These are phyloP conservation scores for Aschersonia sp. DNA, from an alignment of 2,329 filamentous ascomycete genomes.

Conservation along the genomic window DNA sequence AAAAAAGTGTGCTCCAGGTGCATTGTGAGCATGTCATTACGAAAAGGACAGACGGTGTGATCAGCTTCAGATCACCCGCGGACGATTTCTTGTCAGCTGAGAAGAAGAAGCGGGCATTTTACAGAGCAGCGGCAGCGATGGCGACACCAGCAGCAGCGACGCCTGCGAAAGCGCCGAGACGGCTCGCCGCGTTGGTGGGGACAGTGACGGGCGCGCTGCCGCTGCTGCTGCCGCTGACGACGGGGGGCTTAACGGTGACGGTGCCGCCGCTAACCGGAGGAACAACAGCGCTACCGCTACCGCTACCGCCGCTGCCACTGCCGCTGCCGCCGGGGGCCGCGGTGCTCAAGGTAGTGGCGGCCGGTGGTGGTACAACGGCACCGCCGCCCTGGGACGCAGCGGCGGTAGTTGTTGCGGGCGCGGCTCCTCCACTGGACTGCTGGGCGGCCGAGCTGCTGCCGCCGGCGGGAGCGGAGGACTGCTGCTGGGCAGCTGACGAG, in stretches of 20 bases:
- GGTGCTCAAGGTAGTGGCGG: no score
- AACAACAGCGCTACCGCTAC: background rate
- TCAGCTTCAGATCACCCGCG: no score
- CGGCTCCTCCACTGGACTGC: background rate
- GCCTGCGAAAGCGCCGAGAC: conserved; percentile 16
- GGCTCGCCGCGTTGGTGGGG: conserved; percentile 6
- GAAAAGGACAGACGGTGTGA: no score
- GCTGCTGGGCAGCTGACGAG: no score
- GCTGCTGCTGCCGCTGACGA: background rate
- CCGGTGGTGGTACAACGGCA: background rate
- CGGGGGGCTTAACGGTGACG: background rate
- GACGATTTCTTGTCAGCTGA: no score
- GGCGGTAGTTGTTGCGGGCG: background rate
- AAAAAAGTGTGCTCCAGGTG: no score
- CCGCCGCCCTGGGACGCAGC: background rate
- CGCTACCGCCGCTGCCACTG: background rate
- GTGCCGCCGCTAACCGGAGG: conserved; percentile 2
- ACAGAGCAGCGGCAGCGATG: conserved; percentile 15
- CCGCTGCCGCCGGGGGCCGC: no score
- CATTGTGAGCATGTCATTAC: no score
- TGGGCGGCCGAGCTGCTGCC: background rate
- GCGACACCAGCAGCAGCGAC: conserved; percentile 13
- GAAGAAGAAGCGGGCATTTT: conserved; percentile 3
- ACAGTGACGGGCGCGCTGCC: background rate
- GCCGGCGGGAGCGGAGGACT: no score